phyloP scores from a whole-genome alignment of 164 flowering plant species.

The Vitis cinerea region DNA sequence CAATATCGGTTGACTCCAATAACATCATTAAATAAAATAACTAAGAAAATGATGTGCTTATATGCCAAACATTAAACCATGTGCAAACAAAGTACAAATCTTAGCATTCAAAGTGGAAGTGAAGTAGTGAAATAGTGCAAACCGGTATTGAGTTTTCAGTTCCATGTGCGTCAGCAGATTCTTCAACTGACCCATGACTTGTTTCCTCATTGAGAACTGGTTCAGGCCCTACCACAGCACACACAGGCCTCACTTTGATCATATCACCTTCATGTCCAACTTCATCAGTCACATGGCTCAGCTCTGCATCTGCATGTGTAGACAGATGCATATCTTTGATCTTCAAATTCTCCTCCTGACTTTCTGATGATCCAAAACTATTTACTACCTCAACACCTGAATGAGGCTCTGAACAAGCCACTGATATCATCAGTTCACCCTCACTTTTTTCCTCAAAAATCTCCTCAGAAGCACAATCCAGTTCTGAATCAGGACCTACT shows the following conservation, averaged over 20 bases:
- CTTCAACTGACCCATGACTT: conserved; percentile 10
- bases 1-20: too few relatives aligned
- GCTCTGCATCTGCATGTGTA: background rate
- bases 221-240: conserved; percentile 12
- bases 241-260: conserved; percentile 8
- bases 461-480: background rate
- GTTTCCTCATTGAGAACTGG: conserved; percentile 16
- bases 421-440: background rate
- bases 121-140: conserved; percentile 5
- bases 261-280: background rate
- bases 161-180: background rate
- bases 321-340: background rate
- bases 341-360: background rate
- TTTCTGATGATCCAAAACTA: conserved; percentile 3
- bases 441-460: background rate
- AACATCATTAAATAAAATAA: too few relatives aligned
- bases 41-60: too few relatives aligned
- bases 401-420: background rate
- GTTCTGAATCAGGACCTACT: background rate
- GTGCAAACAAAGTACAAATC: too few relatives aligned
- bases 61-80: too few relatives aligned
- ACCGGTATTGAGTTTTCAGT: conserved; percentile 18
- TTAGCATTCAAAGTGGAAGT: background rate
- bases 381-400: background rate
- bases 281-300: background rate